A percentile compares a stretch with the other conserved stretches of the same genome.
phyloP scores from a whole-genome alignment of 257 asterid species.

The Solanum ossicruentum region DNA sequence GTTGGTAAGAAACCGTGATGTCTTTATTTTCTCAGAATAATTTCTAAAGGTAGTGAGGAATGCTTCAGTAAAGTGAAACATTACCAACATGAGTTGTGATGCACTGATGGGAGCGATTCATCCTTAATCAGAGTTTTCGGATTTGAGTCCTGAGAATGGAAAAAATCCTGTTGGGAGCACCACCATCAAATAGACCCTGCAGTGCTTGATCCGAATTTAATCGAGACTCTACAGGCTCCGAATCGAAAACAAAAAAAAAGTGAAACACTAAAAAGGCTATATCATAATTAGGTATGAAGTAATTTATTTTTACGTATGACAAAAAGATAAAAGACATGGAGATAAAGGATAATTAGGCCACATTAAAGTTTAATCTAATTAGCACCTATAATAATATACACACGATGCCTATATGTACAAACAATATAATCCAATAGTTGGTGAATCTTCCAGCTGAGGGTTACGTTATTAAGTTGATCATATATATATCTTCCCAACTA shows the following conservation, averaged over 20 bases:
- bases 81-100: too few relatives aligned
- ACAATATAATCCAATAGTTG: background rate
- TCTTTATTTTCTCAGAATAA: background rate
- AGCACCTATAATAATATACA: background rate
- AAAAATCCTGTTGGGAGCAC: too few relatives aligned
- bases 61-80: background rate
- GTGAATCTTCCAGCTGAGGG: background rate
- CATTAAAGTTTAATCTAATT: background rate
- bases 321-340: background rate
- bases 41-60: background rate
- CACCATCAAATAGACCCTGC: too few relatives aligned
- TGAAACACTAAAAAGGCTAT: background rate
- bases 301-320: background rate
- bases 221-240: too few relatives aligned
- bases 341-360: background rate
- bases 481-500: background rate
- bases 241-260: too few relatives aligned
- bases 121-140: accelerated
- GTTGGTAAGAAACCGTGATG: background rate
- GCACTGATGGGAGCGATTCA: accelerated
- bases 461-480: background rate
- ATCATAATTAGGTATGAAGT: background rate
- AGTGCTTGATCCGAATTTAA: too few relatives aligned
- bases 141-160: too few relatives aligned
- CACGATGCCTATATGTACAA: background rate